Evolutionary conservation across 306 rosid species (phyloP).

Genomic region (Sechiopsis laciniata): DNA sequence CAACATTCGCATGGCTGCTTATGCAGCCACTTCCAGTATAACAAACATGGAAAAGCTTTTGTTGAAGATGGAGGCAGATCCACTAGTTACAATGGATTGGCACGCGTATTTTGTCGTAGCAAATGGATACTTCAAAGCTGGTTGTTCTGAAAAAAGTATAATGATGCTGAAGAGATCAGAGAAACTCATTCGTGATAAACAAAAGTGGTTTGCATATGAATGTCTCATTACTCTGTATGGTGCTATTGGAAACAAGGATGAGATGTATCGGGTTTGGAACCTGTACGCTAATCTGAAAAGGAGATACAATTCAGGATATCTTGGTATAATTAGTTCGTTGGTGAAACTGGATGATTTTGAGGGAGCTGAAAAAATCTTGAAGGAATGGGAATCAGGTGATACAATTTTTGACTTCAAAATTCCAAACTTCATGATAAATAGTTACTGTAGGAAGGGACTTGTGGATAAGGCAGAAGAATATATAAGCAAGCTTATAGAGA

Average conservation of each 20-base stretch:
- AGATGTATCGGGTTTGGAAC: slow-evolving; percentile 60
- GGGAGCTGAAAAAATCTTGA: slow-evolving; percentile 52
- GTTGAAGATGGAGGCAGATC: slow-evolving; percentile 47
- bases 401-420: slow-evolving; percentile 40
- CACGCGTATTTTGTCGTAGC: slow-evolving; percentile 39
- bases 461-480: slow-evolving; percentile 46
- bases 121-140: slow-evolving; percentile 50
- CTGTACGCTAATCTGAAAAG: slow-evolving; percentile 23
- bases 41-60: slow-evolving; percentile 54
- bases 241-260: slow-evolving; percentile 44
- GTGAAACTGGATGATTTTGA: slow-evolving; percentile 55
- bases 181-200: slow-evolving; percentile 13
- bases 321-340: slow-evolving; percentile 47
- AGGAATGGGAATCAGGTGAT: slow-evolving; percentile 52
- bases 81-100: slow-evolving; percentile 38
- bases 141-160: slow-evolving; percentile 35
- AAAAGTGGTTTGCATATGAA: slow-evolving; percentile 37
- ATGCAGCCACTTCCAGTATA: slow-evolving; percentile 29
- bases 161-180: slow-evolving; percentile 45
- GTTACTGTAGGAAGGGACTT: slow-evolving; percentile 49
- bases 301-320: slow-evolving; percentile 33
- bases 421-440: slow-evolving; percentile 46
- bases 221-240: slow-evolving; percentile 37
- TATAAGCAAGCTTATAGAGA: slow-evolving; percentile 37
- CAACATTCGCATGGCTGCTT: slow-evolving; percentile 45